Base-by-base conservation (phyloP, 169 alveolate genomes). In the Plasmodium sp. region DNA sequence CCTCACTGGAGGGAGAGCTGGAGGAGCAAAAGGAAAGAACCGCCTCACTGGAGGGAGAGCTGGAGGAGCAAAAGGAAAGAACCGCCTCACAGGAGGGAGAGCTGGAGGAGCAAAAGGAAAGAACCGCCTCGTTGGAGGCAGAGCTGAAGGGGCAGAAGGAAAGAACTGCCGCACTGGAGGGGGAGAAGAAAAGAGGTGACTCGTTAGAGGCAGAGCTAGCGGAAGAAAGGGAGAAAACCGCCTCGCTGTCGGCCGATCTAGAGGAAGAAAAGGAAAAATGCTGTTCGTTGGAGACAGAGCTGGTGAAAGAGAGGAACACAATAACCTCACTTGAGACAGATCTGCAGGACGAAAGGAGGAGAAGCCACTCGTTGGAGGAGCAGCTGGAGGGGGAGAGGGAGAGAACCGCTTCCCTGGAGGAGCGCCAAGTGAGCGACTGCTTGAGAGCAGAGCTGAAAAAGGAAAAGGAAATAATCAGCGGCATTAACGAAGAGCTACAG, bases 241-340 rank as follows among this genome's bases (percentile, higher is more conserved):
- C 1, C 10, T 7, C 62, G 1, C 0, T 54, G 62, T 3, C 0
- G 67, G 48, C n/a, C 2, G 81, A 83, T 43, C 9, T 83, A 16
- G 81, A 51, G 7, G 71, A 4, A 18, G 82, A 84, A 39, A 80
- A 34, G n/a, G 81, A 36, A 22, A 71, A 9, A 14, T 31, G 27
- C 3, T 71, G 1, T 0, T 67, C 36, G 14, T 54, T 84, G 45
- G 34, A 1, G 12, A 33, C 48, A 2, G 45, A 83, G 34, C 67
- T 80, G 12, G 97, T 81, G 6, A 14, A 31, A 36, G 83, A 48
- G 34, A n/a, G n/a, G n/a, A n/a, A n/a, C n/a, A n/a, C n/a, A n/a
- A n/a, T n/a, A n/a, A 43, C 1, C 10, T 7, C 62, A 9, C 0
- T 54, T 39, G 22, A 4, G 67, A 31, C n/a, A 9, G 81, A 83